These are phyloP conservation scores for Peterozyma xylosa DNA, from an alignment of 805 yeast genomes.

Conservation along the genomic window DNA sequence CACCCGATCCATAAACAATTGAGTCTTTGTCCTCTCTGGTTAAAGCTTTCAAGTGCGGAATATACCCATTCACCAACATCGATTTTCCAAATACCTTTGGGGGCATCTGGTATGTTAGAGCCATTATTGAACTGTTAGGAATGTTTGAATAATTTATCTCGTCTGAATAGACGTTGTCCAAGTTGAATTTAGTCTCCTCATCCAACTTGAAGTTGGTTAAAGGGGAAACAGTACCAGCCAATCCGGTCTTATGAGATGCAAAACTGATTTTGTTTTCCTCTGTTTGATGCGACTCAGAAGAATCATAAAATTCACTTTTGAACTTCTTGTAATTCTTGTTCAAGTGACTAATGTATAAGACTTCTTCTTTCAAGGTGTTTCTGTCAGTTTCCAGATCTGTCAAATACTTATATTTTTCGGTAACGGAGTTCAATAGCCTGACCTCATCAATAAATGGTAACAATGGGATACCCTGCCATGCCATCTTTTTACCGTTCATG, in stretches of 20 bases:
- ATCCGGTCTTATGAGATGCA: constrained; percentile 41
- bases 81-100: constrained; percentile 58
- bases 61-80: constrained; percentile 75
- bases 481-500: constrained; percentile 91
- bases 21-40: constrained; percentile 63
- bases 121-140: constrained; percentile 28
- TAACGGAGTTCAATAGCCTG: constrained; percentile 62
- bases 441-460: constrained; percentile 85
- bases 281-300: constrained; percentile 14
- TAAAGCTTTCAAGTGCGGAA: constrained; percentile 53
- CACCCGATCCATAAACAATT: constrained; percentile 36
- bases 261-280: constrained; percentile 26
- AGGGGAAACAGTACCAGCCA: constrained; percentile 48
- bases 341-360: constrained; percentile 57
- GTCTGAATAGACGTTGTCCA: constrained; percentile 25
- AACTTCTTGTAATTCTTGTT: constrained; percentile 43
- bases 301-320: constrained; percentile 31
- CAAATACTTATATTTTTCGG: constrained; percentile 52
- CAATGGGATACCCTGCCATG: constrained; percentile 92
- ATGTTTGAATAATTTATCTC: constrained; percentile 36
- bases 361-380: constrained; percentile 65
- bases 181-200: constrained; percentile 33
- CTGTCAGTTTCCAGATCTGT: constrained; percentile 63
- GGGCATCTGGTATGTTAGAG: constrained; percentile 56
- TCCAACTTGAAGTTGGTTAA: constrained; percentile 27